phyloP scores from a whole-genome alignment of 768 basidiomycete species.

The Lactarius quietus region DNA sequence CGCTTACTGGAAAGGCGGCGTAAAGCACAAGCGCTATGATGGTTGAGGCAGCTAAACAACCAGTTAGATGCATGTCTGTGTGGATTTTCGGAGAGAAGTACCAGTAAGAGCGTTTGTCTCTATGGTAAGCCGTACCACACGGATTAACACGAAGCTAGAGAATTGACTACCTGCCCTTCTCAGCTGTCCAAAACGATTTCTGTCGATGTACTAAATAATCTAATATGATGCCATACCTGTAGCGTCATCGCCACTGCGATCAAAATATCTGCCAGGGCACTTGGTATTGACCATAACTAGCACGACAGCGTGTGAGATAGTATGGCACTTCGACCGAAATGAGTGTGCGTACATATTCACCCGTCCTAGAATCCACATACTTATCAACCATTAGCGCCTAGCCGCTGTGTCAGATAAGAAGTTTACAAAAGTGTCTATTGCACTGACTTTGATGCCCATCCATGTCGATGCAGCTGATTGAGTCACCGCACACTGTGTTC shows the following conservation, averaged over 20 bases:
- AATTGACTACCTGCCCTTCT: background rate
- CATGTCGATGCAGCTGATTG: background rate
- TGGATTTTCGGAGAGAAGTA: background rate
- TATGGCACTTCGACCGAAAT: background rate
- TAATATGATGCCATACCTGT: background rate
- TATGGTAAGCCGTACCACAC: background rate
- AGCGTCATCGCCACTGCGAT: background rate
- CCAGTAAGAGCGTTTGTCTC: background rate
- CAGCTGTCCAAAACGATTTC: background rate
- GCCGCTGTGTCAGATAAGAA: background rate
- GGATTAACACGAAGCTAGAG: background rate
- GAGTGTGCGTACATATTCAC: background rate
- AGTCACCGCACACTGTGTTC: background rate
- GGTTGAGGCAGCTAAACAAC: background rate
- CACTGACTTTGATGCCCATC: background rate
- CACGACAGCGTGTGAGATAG: background rate
- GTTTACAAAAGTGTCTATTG: background rate
- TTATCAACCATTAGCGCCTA: background rate
- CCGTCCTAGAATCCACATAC: background rate
- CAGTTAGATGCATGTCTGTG: background rate
- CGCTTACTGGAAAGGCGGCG: background rate
- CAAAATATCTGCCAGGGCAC: background rate
- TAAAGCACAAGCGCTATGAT: background rate
- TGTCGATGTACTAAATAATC: background rate
- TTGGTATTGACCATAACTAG: background rate